Evolutionary conservation across 495 filamentous ascomycete species (phyloP).

Genomic region (Entonaema liquescens): DNA sequence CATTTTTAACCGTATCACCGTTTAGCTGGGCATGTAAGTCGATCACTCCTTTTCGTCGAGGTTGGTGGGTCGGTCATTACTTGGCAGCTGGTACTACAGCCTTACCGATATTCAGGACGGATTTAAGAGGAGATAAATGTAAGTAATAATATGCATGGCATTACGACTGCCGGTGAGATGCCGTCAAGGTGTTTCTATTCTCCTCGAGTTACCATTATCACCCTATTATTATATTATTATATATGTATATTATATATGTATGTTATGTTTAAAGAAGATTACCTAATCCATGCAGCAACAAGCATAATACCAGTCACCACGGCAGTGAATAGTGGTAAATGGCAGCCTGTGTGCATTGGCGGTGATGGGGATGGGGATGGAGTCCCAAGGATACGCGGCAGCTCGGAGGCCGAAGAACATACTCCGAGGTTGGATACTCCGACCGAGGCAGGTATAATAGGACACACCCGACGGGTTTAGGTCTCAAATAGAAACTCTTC

Average conservation of each 20-base stretch:
- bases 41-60: neutral
- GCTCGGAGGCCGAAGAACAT: constrained; percentile 19
- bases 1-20: neutral
- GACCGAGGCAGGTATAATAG: constrained; percentile 33
- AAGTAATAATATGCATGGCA: no score
- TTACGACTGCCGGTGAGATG: neutral
- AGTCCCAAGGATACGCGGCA: neutral
- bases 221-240: neutral
- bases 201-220: no score
- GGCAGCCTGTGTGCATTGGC: neutral
- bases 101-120: neutral
- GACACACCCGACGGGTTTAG: neutral
- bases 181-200: neutral
- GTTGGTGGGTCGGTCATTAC: neutral
- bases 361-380: neutral
- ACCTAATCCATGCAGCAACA: neutral
- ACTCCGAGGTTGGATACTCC: constrained; percentile 37
- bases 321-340: no score
- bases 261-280: no score
- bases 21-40: neutral
- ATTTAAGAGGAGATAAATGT: neutral
- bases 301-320: no score
- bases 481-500: constrained; percentile 32
- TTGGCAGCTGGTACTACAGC: neutral
- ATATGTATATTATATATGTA: neutral